These are phyloP conservation scores for Phialophora expanda DNA, from an alignment of 2,329 filamentous ascomycete species.

Conservation along the genomic window DNA sequence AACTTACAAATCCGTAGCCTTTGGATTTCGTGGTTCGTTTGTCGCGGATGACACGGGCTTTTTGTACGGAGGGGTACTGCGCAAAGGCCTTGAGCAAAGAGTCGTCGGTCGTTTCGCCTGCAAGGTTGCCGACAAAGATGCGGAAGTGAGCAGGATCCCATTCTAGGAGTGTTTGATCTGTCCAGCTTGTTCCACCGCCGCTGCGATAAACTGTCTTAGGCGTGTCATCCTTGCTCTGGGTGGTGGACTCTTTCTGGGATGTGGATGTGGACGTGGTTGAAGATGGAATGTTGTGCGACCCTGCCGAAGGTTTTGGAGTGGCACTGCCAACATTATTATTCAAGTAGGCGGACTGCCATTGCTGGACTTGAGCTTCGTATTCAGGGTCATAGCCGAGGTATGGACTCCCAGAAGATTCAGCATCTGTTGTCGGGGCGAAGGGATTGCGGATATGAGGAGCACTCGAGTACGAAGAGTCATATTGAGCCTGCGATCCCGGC, in stretches of 20 bases:
- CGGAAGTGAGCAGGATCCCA: slow-evolving; percentile 96
- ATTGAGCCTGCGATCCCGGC: slow-evolving; percentile 50
- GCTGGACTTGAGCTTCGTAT: slow-evolving; percentile 87
- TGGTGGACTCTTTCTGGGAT: slow-evolving; percentile 44
- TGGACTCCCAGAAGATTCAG: slow-evolving; percentile 50
- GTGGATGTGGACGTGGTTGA: slow-evolving; percentile 39
- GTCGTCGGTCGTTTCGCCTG: slow-evolving; percentile 96
- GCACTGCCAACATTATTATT: slow-evolving; percentile 60
- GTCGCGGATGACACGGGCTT: slow-evolving; percentile 90
- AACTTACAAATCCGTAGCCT: slow-evolving; percentile 95
- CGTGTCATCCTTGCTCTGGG: slow-evolving; percentile 48
- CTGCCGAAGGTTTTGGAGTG: slow-evolving; percentile 39
- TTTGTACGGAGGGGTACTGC: slow-evolving; percentile 84
- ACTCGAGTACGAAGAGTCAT: slow-evolving; percentile 52
- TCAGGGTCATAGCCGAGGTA: slow-evolving; percentile 66
- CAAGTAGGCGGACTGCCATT: slow-evolving; percentile 91
- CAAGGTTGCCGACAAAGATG: slow-evolving; percentile 94
- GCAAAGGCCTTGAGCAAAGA: slow-evolving; percentile 92
- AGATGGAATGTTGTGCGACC: slow-evolving; percentile 41
- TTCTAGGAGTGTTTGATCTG: slow-evolving; percentile 83
- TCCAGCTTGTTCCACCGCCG: slow-evolving; percentile 92
- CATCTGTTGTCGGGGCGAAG: slow-evolving; percentile 66
- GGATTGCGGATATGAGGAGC: slow-evolving; percentile 73
- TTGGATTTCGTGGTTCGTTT: slow-evolving; percentile 96
- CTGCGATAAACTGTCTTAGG: slow-evolving; percentile 83